Base-by-base conservation (phyloP, 2,329 filamentous ascomycete genomes). In the Whalleya microplaca region DNA sequence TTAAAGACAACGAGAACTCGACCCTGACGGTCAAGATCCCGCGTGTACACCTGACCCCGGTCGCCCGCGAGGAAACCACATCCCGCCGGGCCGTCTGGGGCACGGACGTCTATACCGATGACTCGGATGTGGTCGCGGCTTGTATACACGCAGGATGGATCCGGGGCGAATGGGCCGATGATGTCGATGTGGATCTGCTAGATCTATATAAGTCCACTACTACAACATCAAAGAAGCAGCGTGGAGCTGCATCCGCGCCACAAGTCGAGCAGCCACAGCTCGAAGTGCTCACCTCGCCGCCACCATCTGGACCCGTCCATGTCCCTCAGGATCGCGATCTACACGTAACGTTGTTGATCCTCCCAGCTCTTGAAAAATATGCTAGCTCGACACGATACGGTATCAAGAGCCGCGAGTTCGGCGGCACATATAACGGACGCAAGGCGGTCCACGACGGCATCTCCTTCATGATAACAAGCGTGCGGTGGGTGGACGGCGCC, bases 91-190 rank as follows among this genome's bases (percentile, higher is more conserved):
- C 91, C 7, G 73, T 99, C 0, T 99, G 94, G 93, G 95, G 95
- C 1, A 95, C 92, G 0, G 93, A 96, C 40, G 84, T 99, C 6
- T 98, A 98, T 71, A 96, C 92, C 0, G 95, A 99, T 66, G 95
- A 99, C 73, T 96, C 92, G 0, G 95, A 99, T 69, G 86, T 95
- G 0, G 83, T 99, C 21, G 94, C 92, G 0, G 93, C 94, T 2
- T 94, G 93, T 57, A 94, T 99, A 45, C 95, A 99, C 72, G 87
- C 88, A 1, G 95, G 95, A 2, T 98, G 92, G 87, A 89, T 99
- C 64, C 87, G 88, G 42, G 94, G 94, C 32, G 91, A 93, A 66
- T 96, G 93, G 89, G 80, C 86, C 3, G 86, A 92, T 6, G 89
- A 91, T 37, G 84, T 95, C 1, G 90, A 95, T 64, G 79, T 85